phyloP scores from a whole-genome alignment of 371 early-diverging fungal genomes.

The Parasitella parasitica region DNA sequence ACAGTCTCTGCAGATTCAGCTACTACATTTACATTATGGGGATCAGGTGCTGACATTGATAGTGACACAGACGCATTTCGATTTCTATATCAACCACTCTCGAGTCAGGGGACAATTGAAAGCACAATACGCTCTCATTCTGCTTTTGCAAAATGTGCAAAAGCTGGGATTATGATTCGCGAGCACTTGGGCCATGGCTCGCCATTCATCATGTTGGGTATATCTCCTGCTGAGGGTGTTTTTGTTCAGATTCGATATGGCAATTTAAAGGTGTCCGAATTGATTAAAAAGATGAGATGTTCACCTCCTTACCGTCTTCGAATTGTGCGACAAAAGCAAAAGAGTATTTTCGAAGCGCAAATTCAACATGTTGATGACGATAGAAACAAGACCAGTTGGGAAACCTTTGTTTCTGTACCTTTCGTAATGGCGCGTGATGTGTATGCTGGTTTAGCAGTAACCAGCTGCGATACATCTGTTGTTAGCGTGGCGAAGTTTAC shows the following conservation, averaged over 20 bases:
- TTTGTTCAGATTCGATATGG: constrained; percentile 32
- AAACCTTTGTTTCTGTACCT: constrained; percentile 24
- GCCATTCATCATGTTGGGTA: constrained; percentile 40
- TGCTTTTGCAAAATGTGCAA: constrained; percentile 46
- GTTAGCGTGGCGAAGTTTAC: constrained; percentile 49
- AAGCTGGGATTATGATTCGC: constrained; percentile 50
- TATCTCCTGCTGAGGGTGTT: constrained; percentile 42
- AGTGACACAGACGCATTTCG: constrained; percentile 40
- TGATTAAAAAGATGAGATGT: constrained; percentile 36
- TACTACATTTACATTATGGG: constrained; percentile 46
- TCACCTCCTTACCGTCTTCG: constrained; percentile 42
- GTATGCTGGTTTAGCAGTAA: constrained; percentile 45
- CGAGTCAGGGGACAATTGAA: constrained; percentile 28
- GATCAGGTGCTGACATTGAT: constrained; percentile 43
- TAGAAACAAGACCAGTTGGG: constrained; percentile 20
- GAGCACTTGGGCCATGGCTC: constrained; percentile 44
- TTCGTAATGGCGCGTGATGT: constrained; percentile 34
- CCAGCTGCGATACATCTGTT: constrained; percentile 45
- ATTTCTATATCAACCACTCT: constrained; percentile 38
- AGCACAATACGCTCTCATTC: constrained; percentile 40
- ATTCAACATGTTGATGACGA: constrained; percentile 12
- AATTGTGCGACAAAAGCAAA: constrained; percentile 17
- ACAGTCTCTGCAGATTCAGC: constrained; percentile 45
- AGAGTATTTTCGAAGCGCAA: constrained; percentile 16
- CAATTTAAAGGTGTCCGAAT: constrained; percentile 27